Conservation (phyloP, 106 monocot genomes). For the Chionographis japonica region DNA sequence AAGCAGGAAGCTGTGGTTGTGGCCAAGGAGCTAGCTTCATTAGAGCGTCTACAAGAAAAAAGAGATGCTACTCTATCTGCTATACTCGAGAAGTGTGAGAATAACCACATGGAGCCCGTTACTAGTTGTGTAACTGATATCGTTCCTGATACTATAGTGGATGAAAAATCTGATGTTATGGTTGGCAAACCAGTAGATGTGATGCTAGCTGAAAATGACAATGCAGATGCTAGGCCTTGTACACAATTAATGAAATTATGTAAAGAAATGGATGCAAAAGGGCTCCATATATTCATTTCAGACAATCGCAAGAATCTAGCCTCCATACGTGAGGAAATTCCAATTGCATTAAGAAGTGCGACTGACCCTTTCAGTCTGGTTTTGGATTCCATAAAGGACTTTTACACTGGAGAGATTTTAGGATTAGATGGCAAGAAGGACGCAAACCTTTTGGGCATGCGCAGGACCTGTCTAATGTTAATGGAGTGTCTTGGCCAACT, state of each 20-base stretch:
- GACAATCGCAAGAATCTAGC: conserved; percentile 85
- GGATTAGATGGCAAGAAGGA: conserved; percentile 82
- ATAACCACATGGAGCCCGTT: conserved; percentile 7
- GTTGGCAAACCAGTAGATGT: conserved; percentile 21
- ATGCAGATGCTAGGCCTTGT: conserved; percentile 16
- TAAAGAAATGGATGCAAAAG: conserved; percentile 71
- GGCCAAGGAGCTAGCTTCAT: conserved; percentile 65
- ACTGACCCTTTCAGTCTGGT: conserved; percentile 56
- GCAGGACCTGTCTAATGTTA: conserved; percentile 89
- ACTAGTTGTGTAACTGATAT: conserved; percentile 8
- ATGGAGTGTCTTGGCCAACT: conserved; percentile 77
- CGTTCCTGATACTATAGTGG: conserved; percentile 14
- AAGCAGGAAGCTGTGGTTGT: conserved; percentile 60
- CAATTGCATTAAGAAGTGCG: conserved; percentile 54
- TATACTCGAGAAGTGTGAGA: conserved; percentile 38
- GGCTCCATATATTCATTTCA: conserved; percentile 77
- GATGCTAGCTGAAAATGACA: conserved; percentile 17
- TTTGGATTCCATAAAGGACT: conserved; percentile 71
- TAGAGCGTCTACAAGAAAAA: conserved; percentile 70
- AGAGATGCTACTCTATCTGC: conserved; percentile 67
- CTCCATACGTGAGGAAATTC: conserved; percentile 81
- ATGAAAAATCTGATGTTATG: conserved; percentile 27
- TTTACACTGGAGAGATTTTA: conserved; percentile 63
- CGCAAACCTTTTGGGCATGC: conserved; percentile 66
- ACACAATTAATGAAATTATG: conserved; percentile 59